These are phyloP conservation scores for Psilocybe mexicana DNA, from an alignment of 1,284 basidiomycete genomes.

Conservation along the genomic window DNA sequence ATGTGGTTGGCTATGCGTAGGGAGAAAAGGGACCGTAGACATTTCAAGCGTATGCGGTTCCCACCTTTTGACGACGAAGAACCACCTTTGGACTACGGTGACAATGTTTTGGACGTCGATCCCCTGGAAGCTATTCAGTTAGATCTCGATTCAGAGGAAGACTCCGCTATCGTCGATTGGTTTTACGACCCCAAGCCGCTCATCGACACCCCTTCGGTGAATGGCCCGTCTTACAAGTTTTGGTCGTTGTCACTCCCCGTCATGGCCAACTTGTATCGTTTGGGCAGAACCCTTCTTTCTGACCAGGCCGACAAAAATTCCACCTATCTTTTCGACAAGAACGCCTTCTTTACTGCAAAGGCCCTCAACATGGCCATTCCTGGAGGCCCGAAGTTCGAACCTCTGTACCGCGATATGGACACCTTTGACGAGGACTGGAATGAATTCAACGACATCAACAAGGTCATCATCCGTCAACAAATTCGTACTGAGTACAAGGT, in stretches of 20 bases:
- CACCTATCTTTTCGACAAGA: constrained; percentile 96
- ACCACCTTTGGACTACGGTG: constrained; percentile 96
- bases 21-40: constrained; percentile 97
- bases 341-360: constrained; percentile 98
- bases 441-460: constrained; percentile 99
- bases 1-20: constrained; percentile 99
- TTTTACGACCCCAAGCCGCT: constrained; percentile 98
- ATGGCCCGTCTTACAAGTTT: constrained; percentile 91
- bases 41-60: constrained; percentile 99
- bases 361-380: constrained; percentile 98
- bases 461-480: constrained; percentile 98
- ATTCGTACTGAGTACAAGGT: constrained; percentile 99
- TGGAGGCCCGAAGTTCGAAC: constrained; percentile 98
- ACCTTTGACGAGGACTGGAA: constrained; percentile 99
- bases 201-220: constrained; percentile 84
- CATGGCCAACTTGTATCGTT: constrained; percentile 96
- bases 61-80: constrained; percentile 99
- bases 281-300: constrained; percentile 90
- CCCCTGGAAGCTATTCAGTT: constrained; percentile 98
- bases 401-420: constrained; percentile 93
- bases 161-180: constrained; percentile 95
- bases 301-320: constrained; percentile 91
- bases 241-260: constrained; percentile 93
- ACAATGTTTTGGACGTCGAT: constrained; percentile 98
- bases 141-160: constrained; percentile 94